Conservation (phyloP, 2,329 filamentous ascomycete genomes). For the Stagonosporopsis rhizophila region DNA sequence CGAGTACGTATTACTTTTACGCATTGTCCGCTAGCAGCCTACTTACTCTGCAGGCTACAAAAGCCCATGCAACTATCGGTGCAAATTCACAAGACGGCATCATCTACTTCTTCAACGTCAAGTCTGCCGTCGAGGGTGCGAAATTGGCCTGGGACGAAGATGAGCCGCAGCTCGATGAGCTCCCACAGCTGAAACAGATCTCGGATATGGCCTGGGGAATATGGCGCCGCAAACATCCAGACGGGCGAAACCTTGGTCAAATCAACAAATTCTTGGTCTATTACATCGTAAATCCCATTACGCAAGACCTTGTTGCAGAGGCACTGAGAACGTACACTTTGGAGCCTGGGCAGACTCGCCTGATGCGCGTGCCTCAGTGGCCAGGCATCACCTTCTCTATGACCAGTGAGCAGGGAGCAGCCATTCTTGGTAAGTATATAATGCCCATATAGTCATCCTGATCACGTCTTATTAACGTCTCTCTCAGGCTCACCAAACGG, state of each 20-base stretch:
- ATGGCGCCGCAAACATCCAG: background rate
- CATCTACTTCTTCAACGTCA: background rate
- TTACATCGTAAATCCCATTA: background rate
- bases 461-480: background rate
- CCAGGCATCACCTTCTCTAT: background rate
- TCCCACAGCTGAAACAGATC: background rate
- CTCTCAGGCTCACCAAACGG: slow-evolving; percentile 17
- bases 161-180: background rate
- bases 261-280: background rate
- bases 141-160: background rate
- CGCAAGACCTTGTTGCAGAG: background rate
- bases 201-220: slow-evolving; percentile 1
- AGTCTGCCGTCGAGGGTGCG: background rate
- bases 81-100: background rate
- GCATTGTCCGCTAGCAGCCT: background rate
- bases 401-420: background rate
- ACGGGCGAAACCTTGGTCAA: background rate
- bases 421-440: background rate
- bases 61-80: background rate
- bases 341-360: background rate
- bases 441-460: background rate
- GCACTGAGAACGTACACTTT: background rate
- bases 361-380: background rate
- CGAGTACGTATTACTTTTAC: background rate
- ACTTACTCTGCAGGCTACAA: background rate